Evolutionary conservation across 306 rosid species (phyloP), one percentile per base, ranked within the genome.

Genomic region (Prosopis cineraria): DNA sequence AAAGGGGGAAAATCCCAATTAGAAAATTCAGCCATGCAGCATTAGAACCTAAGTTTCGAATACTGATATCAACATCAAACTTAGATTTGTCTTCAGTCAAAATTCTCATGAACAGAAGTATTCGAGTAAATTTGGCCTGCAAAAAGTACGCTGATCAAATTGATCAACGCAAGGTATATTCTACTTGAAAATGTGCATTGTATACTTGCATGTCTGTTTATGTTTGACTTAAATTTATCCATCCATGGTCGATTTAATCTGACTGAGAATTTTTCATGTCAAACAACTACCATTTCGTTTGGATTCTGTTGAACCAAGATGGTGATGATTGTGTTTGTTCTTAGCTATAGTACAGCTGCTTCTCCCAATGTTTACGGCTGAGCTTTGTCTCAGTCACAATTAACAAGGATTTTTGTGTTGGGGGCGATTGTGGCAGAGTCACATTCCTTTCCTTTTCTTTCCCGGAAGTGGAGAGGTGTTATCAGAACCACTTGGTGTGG

Each of bases 401-500:
- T 80, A 78, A 85, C 39, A 43, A 22, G 19, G 52, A 50, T 47
- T 11, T 48, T 11, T 48, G 27, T 48, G 17, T 70, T 62, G 73
- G 72, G 70, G 59, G 55, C 2, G 47, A 22, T 29, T 43, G 30
- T 44, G 78, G 53, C 80, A 94, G 98, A 69, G 73, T 77, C 5
- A 27, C 53, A 2, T 94, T 11, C 98, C 97, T 3, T 10, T 89
- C 30, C 74, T 87, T 52, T 84, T 94, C 81, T 90, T 87, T 80
- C 98, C 98, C 3, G 89, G 91, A 29, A 88, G 62, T 47, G 98
- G 86, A 79, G 87, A 91, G 74, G 82, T 91, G 63, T 29, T 90
- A 66, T 70, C 98, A 0, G 98, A 94, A 58, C 98, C 98, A 13
- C 88, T 90, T 53, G 98, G 98, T 10, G 86, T 91, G 7, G 93